Base-by-base conservation (phyloP, 2,329 filamentous ascomycete species). In the Colletotrichum trifolii region DNA sequence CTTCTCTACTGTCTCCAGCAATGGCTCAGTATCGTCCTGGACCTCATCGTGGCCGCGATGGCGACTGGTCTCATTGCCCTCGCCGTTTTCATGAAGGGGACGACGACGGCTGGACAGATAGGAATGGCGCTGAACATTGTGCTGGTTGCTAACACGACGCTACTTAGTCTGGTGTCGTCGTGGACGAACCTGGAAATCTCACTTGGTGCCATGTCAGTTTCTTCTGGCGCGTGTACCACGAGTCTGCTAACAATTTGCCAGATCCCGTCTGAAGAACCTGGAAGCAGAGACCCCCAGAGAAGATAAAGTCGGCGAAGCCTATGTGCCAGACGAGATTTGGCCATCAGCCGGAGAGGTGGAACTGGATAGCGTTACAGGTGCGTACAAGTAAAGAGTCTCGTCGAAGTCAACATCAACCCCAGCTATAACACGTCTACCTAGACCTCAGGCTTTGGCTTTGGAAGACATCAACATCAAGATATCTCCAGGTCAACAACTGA, bases 1-100 rank as follows among this genome's bases (percentile, higher is more conserved):
- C 77, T 88, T 0, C 77, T 89, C 6, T 83, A 80, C 60, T 81
- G 82, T 43, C 80, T 87, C 4, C 87, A 89, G 70, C 79, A 84
- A 40, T 89, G 87, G 86, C 75, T 87, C 0, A 79, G 76, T 0
- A 72, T 88, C 1, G 82, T 85, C 0, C 71, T 87, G 1, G 82
- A 86, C 61, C 71, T 86, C 35, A 75, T 83, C 4, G 80, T 84
- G 0, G 79, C 82, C 0, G 78, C 70, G 2, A 74, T 86, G 38
- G 82, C 82, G 1, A 76, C 81, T 0, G 68, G 84, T 2, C 69
- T 86, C 2, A 79, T 86, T 9, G 75, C 77, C 50, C 69, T 85
- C 2, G 79, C 82, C 2, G 78, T 83, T 2, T 55, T 66, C 3
- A 6, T 67, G 8, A 56, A 25, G 10, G 62, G 62, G 5, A 67